phyloP scores from a whole-genome alignment of 169 alveolate species.

The Cryptosporidium bovis region DNA sequence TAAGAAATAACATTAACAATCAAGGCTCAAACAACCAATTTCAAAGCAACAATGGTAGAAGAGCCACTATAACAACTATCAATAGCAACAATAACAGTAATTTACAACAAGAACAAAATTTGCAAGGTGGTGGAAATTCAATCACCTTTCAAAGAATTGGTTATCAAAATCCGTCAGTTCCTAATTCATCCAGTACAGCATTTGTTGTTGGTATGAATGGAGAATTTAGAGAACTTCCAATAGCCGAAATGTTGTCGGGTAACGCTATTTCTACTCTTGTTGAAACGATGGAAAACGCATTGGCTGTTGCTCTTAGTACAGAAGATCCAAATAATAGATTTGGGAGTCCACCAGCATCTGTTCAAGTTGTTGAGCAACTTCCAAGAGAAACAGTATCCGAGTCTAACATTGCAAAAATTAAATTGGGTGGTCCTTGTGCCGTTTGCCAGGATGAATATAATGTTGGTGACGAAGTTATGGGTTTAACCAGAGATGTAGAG shows the following conservation, averaged over 20 bases:
- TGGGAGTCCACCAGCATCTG: slow-evolving; percentile 88
- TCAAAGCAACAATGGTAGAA: not conserved
- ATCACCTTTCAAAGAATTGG: slow-evolving; percentile 3
- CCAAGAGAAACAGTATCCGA: slow-evolving; percentile 79
- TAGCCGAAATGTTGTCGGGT: slow-evolving; percentile 40
- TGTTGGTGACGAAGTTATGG: slow-evolving; percentile 80
- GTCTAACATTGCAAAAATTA: slow-evolving; percentile 65
- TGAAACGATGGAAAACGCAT: slow-evolving; percentile 84
- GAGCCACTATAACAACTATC: not conserved
- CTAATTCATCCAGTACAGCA: slow-evolving; percentile 20
- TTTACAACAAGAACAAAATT: slow-evolving; percentile 11
- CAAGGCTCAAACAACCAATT: not conserved
- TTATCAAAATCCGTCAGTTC: not conserved
- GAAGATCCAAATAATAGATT: slow-evolving; percentile 86
- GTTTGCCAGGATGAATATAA: slow-evolving; percentile 86
- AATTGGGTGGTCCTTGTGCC: slow-evolving; percentile 82
- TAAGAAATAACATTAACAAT: not conserved
- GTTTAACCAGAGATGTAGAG: slow-evolving; percentile 80
- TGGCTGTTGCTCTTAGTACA: slow-evolving; percentile 78
- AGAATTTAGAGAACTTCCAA: slow-evolving; percentile 62
- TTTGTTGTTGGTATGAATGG: slow-evolving; percentile 62
- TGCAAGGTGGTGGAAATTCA: not conserved
- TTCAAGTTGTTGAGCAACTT: slow-evolving; percentile 79
- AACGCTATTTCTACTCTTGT: slow-evolving; percentile 43
- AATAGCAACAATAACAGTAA: not conserved